A percentile compares a stretch with the other conserved stretches of the same genome.
These are phyloP conservation scores for Ceratobasidium sp. DNA, from an alignment of 1,284 basidiomycete species.

Conservation along the genomic window DNA sequence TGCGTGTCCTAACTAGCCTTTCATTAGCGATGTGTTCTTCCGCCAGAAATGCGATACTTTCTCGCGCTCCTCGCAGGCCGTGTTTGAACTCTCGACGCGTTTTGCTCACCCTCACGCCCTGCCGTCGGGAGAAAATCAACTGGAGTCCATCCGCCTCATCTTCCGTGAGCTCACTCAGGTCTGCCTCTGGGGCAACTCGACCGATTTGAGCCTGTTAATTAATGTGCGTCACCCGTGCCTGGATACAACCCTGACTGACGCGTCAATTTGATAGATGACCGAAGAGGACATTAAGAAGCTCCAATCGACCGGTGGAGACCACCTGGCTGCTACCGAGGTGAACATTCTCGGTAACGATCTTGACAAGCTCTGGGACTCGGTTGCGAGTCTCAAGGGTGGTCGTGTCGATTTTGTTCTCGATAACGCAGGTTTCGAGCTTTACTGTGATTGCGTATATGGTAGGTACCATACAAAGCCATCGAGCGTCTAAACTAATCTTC, in stretches of 20 bases:
- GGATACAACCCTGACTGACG: background rate
- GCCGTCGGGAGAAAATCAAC: conserved; percentile 69
- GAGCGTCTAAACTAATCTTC: conserved; percentile 1
- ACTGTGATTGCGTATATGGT: conserved; percentile 97
- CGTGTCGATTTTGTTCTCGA: conserved; percentile 92
- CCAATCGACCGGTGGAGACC: conserved; percentile 97
- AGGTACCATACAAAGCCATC: conserved; percentile 57
- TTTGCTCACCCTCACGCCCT: conserved; percentile 90
- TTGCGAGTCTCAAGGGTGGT: conserved; percentile 82
- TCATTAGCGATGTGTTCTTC: conserved; percentile 83
- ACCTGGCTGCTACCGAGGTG: conserved; percentile 95
- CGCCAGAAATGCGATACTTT: conserved; percentile 97
- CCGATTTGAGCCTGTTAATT: conserved; percentile 94
- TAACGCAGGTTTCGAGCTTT: conserved; percentile 94
- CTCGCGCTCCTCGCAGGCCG: conserved; percentile 91
- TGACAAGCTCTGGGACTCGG: conserved; percentile 83
- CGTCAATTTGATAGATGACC: conserved; percentile 74
- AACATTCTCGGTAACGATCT: conserved; percentile 94
- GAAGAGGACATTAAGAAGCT: conserved; percentile 98
- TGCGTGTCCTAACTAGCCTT: background rate
- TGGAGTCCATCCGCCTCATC: conserved; percentile 85
- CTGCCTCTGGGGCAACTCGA: conserved; percentile 97
- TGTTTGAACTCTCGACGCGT: conserved; percentile 94
- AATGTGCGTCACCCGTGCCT: conserved; percentile 64
- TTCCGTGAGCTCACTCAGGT: conserved; percentile 97